Evolutionary conservation across 352 stramenopile species (phyloP), one percentile per base, ranked within the genome.

Genomic region (Pythium sp.): DNA sequence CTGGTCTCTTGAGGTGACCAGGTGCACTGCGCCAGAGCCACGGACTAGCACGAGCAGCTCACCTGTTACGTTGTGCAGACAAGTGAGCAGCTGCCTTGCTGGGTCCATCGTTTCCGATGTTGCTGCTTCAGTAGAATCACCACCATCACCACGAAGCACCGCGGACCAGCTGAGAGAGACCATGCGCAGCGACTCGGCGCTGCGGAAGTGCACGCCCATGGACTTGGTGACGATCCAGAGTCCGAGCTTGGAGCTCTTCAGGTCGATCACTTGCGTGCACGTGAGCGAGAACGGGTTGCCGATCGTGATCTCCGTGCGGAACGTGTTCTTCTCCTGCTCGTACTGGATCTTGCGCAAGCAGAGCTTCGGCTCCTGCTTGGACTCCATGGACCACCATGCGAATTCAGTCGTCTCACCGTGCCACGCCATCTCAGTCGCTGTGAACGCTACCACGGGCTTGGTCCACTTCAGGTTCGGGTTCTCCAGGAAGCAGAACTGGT

Each of bases 381-480:
- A 75, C 47, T 90, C 84, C 8, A 76, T 81, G 12, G 84, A 91
- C 86, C 84, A 94, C 87, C 87, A 96, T 54, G 77, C 80, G 26
- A 96, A 73, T 61, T 94, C 86, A 26, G 73, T 76, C 58, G 70
- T 71, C 14, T 82, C 76, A 55, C 68, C 78, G 38, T 74, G 49
- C 55, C 75, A 81, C 18, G 78, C 68, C 28, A 81, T 79, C 38
- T 80, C 71, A 0, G 63, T 74, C 15, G 81, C 80, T 22, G 82
- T 81, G 75, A 93, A 93, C 4, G 75, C 71, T 28, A 76, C 70
- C 14, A 95, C 84, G 0, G 87, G 87, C 41, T 77, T 76, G 2
- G 84, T 95, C 87, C 84, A 93, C 70, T 88, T 81, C n/a, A 95
- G 72, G 60, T 93, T 95, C 5, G 84, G 79, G 67, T 95, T 93